Conservation (phyloP, 305 asterid genomes). For the Galium porrigens region DNA sequence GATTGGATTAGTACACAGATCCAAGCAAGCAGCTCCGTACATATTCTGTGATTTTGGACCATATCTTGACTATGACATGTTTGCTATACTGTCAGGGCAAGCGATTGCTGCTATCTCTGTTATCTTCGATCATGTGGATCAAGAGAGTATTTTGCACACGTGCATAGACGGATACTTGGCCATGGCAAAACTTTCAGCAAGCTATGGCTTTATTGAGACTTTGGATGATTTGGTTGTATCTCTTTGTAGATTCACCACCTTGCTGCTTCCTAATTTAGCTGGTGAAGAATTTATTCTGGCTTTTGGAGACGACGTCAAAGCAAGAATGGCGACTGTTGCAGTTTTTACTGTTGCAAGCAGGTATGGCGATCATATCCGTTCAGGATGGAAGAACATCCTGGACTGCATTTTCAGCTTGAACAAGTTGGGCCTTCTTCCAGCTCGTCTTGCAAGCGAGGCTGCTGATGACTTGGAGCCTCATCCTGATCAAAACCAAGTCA, state of each 20-base stretch:
- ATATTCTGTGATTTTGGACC: conserved; percentile 46
- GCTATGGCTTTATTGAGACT: conserved; percentile 48
- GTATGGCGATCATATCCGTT: conserved; percentile 69
- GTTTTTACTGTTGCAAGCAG: conserved; percentile 70
- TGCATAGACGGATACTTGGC: conserved; percentile 76
- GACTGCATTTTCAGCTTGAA: conserved; percentile 85
- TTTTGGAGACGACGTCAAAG: conserved; percentile 68
- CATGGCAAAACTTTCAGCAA: conserved; percentile 62
- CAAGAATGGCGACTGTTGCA: conserved; percentile 68
- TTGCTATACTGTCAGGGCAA: conserved; percentile 67
- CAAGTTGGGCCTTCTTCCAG: conserved; percentile 71
- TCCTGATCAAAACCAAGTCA: conserved; percentile 33
- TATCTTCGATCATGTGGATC: conserved; percentile 69
- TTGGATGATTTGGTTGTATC: conserved; percentile 76
- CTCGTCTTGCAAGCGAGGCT: conserved; percentile 72
- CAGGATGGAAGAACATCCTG: conserved; percentile 81
- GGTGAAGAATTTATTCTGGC: conserved; percentile 60
- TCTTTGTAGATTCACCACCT: conserved; percentile 69
- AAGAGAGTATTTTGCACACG: conserved; percentile 47
- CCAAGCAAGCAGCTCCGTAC: conserved; percentile 53
- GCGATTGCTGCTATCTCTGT: conserved; percentile 82
- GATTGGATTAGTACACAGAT: conserved; percentile 69
- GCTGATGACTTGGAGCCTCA: conserved; percentile 51
- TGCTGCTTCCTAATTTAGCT: conserved; percentile 43
- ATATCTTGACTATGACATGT: conserved; percentile 65